phyloP scores from a whole-genome alignment of 1,139 yeast species.

The Candida pseudoviswanathii region DNA sequence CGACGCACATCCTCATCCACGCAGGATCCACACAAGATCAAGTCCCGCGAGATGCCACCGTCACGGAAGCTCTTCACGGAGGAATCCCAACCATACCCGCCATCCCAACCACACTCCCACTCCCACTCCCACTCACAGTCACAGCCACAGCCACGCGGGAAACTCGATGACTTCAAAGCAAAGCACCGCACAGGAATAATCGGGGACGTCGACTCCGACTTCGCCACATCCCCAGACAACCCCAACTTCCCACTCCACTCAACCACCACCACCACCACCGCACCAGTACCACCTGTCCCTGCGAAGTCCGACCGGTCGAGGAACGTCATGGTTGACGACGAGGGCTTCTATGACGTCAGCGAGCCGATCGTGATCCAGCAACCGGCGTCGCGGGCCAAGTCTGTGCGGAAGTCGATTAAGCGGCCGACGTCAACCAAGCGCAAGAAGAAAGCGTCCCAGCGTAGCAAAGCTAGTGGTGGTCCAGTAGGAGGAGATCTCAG shows the following conservation, averaged over 20 bases:
- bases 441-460: constrained; percentile 15
- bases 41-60: too few relatives aligned
- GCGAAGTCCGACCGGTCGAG: background rate
- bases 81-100: too few relatives aligned
- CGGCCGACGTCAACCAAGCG: constrained; percentile 19
- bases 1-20: too few relatives aligned
- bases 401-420: constrained; percentile 38
- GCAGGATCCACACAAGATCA: too few relatives aligned
- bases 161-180: background rate
- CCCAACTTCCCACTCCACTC: background rate
- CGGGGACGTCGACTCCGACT: background rate
- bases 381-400: constrained; percentile 34
- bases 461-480: constrained; percentile 12
- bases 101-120: too few relatives aligned
- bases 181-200: background rate
- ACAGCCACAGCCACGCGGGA: too few relatives aligned
- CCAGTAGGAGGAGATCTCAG: constrained; percentile 25
- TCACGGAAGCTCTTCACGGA: too few relatives aligned
- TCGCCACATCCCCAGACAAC: background rate
- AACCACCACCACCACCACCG: background rate
- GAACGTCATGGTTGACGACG: constrained; percentile 22
- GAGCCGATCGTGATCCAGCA: constrained; percentile 33
- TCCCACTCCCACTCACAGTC: too few relatives aligned
- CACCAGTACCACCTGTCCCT: background rate
- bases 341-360: constrained; percentile 42